phyloP scores from a whole-genome alignment of 108 stramenopile species.

The Cyclotella kingstonii region DNA sequence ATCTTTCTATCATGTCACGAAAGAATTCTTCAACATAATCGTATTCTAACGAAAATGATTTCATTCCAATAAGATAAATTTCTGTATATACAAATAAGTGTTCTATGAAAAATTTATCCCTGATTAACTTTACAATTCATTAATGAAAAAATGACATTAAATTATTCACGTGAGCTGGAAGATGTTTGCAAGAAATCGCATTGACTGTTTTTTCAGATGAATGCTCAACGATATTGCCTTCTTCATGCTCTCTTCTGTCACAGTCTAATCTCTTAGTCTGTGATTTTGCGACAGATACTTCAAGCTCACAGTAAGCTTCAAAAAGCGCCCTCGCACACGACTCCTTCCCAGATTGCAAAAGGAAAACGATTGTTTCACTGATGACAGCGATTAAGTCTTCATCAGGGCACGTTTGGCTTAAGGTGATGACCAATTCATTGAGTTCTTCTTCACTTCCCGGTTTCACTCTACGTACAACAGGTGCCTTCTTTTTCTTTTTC shows the following conservation, averaged over 20 bases:
- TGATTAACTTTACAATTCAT: too few relatives aligned
- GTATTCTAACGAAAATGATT: too few relatives aligned
- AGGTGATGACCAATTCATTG: conserved; percentile 45
- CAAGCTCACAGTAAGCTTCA: conserved; percentile 48
- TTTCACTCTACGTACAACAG: conserved; percentile 44
- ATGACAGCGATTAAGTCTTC: conserved; percentile 47
- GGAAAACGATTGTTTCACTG: conserved; percentile 65
- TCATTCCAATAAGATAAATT: too few relatives aligned
- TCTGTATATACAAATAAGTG: too few relatives aligned
- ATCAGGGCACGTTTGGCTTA: conserved; percentile 55
- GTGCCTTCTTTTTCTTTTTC: conserved; percentile 67
- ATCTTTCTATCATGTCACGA: too few relatives aligned
- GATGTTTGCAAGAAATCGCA: conserved; percentile 40
- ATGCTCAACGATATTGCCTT: conserved; percentile 40
- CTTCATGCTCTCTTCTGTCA: conserved; percentile 34
- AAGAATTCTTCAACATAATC: too few relatives aligned
- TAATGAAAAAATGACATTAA: conserved; percentile 27
- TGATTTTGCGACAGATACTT: conserved; percentile 25
- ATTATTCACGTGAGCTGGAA: conserved; percentile 25
- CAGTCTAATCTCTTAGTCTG: conserved; percentile 31
- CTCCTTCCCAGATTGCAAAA: conserved; percentile 48
- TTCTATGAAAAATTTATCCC: too few relatives aligned
- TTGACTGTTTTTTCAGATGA: conserved; percentile 62
- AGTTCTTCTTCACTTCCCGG: conserved; percentile 86
- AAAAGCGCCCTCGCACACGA: conserved; percentile 46